Evolutionary conservation across 2,329 filamentous ascomycete genomes (phyloP), one percentile per base, ranked within the genome.

Genomic region (Phialophora tarda): DNA sequence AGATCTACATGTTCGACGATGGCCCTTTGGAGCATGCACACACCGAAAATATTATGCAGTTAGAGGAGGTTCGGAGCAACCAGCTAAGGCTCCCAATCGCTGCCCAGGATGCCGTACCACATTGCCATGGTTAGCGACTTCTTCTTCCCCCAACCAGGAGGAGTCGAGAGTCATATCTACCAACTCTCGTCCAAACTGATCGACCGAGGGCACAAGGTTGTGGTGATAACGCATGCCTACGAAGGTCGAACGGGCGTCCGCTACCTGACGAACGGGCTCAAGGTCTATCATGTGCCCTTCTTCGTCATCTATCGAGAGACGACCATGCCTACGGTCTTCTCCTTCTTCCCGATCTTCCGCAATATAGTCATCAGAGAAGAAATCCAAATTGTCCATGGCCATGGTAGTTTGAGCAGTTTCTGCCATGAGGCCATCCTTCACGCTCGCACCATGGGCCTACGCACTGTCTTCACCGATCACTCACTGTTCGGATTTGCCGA

Each of bases 321-420:
- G 4, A 96, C 93, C 12, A 94, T 99, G 75, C 95, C 95, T 0
- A 98, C 96, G 4, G 93, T 99, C 75, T 98, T 98, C 82, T 97
- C 94, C 32, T 97, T 97, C 82, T 99, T 99, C 74, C 95, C 96
- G 10, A 88, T 97, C n/a, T 93, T 99, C 74, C 89, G 95, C 64
- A 96, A 98, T 73, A 98, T 99, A 73, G 87, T 97, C 69, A 91
- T 99, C 68, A 89, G 95, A 54, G 95, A 99, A 79, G 87, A 89
- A 67, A 97, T 99, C 72, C 91, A 98, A 78, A 99, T 99, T 73
- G 93, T 99, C 0, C 95, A 99, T 77, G 95, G 94, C n/a, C 95
- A 99, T 82, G 94, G 87, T 34, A 97, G 92, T 76, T 83, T 99
- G 68, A 97, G 93, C 78, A 96, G 89, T 76, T 84, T 99, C 59